A percentile compares a stretch with the other conserved stretches of the same genome.
Evolutionary conservation across 257 asterid genomes (phyloP).

Genomic region (Jaltomata sinuosa): DNA sequence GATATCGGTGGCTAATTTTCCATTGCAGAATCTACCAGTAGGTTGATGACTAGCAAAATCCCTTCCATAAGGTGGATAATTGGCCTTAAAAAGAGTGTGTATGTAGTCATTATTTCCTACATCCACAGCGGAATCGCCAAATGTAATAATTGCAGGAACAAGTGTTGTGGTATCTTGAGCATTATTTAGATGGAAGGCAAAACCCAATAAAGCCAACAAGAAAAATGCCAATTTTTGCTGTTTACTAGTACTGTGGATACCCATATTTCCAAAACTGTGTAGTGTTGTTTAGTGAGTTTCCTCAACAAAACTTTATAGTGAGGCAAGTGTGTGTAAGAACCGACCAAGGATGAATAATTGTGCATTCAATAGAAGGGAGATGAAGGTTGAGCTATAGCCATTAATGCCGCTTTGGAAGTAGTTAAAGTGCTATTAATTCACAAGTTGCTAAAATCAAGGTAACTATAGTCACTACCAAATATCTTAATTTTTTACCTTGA

Average conservation of each 20-base stretch:
- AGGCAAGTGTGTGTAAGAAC: not conserved
- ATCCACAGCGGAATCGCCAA: slow-evolving; percentile 82
- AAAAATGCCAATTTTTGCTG: slow-evolving; percentile 3
- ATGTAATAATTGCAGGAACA: slow-evolving; percentile 76
- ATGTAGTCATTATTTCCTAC: slow-evolving; percentile 81
- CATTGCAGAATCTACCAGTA: slow-evolving; percentile 91
- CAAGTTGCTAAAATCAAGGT: not conserved
- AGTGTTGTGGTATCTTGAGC: slow-evolving; percentile 36
- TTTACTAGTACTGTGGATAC: not conserved
- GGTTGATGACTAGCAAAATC: slow-evolving; percentile 51
- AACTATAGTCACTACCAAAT: not conserved
- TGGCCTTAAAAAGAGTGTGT: slow-evolving; percentile 51
- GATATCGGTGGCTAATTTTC: slow-evolving; percentile 83
- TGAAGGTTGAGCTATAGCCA: slow-evolving; percentile 31
- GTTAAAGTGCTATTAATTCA: slow-evolving; percentile 32
- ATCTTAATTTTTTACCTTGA: not conserved
- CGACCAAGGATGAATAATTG: not conserved
- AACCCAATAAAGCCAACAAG: slow-evolving; percentile 14
- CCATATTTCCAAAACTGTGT: slow-evolving; percentile 10
- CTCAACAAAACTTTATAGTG: not conserved
- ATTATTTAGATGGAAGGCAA: slow-evolving; percentile 15
- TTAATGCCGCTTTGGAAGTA: slow-evolving; percentile 34
- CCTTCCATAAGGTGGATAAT: slow-evolving; percentile 88
- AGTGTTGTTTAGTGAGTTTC: not conserved
- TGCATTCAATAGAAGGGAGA: slow-evolving; percentile 12